Base-by-base conservation (phyloP, 192 early-diverging fungal species). In the Bifiguratus adelaidae region DNA sequence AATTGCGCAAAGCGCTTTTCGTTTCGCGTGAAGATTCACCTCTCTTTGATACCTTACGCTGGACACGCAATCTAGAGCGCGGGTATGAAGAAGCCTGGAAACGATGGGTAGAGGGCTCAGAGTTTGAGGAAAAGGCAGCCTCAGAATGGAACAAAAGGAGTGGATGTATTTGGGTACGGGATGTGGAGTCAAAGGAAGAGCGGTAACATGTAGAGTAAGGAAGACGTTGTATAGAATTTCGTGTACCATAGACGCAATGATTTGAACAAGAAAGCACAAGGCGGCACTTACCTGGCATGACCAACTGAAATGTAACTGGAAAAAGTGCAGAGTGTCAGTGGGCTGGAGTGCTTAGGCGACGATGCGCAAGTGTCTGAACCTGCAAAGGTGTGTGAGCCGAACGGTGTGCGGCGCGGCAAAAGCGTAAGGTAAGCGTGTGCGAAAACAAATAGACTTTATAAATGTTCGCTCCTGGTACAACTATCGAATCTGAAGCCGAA, bases 1-100 rank as follows among this genome's bases (percentile, higher is more conserved):
- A 81, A n/a, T 44, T 86, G 29, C 74, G 86, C 12, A 57, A 60
- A 28, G 56, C 66, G 34, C 58, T 96, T 20, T 96, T 88, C 61
- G 55, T 91, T 53, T 73, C 59, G 21, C 75, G 91, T 24, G 92
- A 96, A 33, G 51, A 41, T n/a, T 84, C 78, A 30, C 71, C 80
- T 4, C 60, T 96, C 26, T 96, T 92, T 70, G 89, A 96, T 60
- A 96, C 92, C 20, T 58, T 61, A 23, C 70, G 82, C 11, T 92
- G 86, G 88, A 91, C 90, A 1, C 61, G 81, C 23, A 83, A 86
- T 48, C 57, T 96, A 30, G 91, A 94, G 68, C 58, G 57, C 3
- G 90, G 86, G 0, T 67, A 73, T 35, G 37, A 36, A 19, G 81
- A 82, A 53, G 82, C 83, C 7, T 89, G 86, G 86, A 67, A 62